Base-by-base conservation (phyloP, 2,329 filamentous ascomycete genomes). In the Colletotrichum sp. region DNA sequence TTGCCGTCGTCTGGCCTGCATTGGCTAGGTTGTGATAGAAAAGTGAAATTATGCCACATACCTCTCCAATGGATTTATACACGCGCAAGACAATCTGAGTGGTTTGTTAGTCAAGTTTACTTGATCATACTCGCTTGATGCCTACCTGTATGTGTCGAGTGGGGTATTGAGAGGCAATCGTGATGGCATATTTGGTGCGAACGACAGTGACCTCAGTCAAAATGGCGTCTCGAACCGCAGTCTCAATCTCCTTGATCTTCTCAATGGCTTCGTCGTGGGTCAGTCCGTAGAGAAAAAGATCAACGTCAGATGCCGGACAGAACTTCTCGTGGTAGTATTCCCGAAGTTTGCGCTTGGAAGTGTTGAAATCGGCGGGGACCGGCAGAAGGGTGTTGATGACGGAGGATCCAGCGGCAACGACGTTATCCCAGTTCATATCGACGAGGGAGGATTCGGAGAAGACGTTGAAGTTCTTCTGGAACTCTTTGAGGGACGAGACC, bases 131-230 rank as follows among this genome's bases (percentile, higher is more conserved):
- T 36, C 16, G 36, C 22, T 52, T 52, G n/a, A 13, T 39, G 12
- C 80, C 71, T 82, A 89, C 88, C 85, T 92, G 95, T 5, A 98
- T 90, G 82, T 98, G 95, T 3, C 95, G 92, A 44, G 92, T 95
- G 0, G 95, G 95, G 81, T 97, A 96, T 82, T 96, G 93, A 61
- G 93, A 95, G 39, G 92, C 94, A 81, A 98, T 97, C 0, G 95
- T 98, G 73, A 98, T 93, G 12, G 95, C 94, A 81, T 98, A 94
- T 86, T 96, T 98, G 22, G 95, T 98, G 44, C 95, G 91, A 62
- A 98, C 92, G 0, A 95, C 95, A 0, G 95, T 96, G 1, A 94
- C 95, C 84, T 98, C 95, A n/a, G 93, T 91, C 27, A 98, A 87
- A 69, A 98, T 93, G 5, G 94, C 92, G 84, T 97, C 94, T 61